Conservation (phyloP, 805 yeast genomes). For the Nakazawaea ishiwadae region DNA sequence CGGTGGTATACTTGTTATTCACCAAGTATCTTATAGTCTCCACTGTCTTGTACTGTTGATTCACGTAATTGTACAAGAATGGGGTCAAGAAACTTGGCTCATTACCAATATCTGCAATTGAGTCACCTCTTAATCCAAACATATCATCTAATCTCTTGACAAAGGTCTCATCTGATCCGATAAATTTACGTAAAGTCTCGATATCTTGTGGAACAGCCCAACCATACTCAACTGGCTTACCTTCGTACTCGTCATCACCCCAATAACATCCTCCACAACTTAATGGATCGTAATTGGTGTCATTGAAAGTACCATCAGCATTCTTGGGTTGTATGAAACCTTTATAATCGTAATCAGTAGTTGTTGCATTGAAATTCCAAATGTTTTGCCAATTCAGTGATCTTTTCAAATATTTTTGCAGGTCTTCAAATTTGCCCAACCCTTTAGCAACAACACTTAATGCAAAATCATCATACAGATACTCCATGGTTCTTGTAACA, state of each 20-base stretch:
- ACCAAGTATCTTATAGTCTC: slow-evolving; percentile 27
- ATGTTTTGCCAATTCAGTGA: slow-evolving; percentile 31
- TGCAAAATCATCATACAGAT: slow-evolving; percentile 31
- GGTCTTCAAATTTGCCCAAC: slow-evolving; percentile 19
- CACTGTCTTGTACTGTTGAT: slow-evolving; percentile 24
- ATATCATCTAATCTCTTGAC: slow-evolving; percentile 29
- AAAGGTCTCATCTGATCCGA: slow-evolving; percentile 25
- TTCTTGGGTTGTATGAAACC: slow-evolving; percentile 32
- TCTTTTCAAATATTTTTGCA: slow-evolving; percentile 25
- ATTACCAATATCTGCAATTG: slow-evolving; percentile 30
- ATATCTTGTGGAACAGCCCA: slow-evolving; percentile 33
- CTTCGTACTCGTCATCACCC: slow-evolving; percentile 30
- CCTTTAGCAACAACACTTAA: slow-evolving; percentile 29
- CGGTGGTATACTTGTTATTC: slow-evolving; percentile 22
- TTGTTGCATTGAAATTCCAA: slow-evolving; percentile 27
- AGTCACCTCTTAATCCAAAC: slow-evolving; percentile 25
- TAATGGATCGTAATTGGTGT: slow-evolving; percentile 24
- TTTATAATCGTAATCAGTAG: slow-evolving; percentile 18
- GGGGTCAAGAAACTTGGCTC: slow-evolving; percentile 34
- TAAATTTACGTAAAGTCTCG: slow-evolving; percentile 21
- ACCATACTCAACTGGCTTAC: slow-evolving; percentile 29
- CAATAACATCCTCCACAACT: slow-evolving; percentile 31
- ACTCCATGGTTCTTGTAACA: slow-evolving; percentile 32
- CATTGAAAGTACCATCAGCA: slow-evolving; percentile 25
- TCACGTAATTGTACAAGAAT: slow-evolving; percentile 28